Conservation (phyloP, 495 filamentous ascomycete genomes). For the Penicillium daleae region DNA sequence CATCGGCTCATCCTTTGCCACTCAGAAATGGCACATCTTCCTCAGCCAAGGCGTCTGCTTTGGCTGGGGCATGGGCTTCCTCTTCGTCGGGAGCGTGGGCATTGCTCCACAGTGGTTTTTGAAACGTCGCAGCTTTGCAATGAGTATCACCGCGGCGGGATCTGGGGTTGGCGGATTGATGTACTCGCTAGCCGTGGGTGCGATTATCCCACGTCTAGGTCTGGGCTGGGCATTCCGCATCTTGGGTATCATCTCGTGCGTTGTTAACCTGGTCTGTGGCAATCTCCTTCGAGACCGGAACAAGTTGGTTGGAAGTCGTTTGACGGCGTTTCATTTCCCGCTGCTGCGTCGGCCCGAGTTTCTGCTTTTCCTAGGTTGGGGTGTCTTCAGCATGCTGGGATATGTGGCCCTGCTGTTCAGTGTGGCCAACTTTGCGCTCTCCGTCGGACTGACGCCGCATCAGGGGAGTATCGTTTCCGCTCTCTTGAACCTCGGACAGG, state of each 20-base stretch:
- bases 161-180: constrained; percentile 76
- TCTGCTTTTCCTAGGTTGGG: constrained; percentile 67
- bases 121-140: constrained; percentile 69
- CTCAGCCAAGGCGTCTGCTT: constrained; percentile 78
- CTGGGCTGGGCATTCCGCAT: constrained; percentile 77
- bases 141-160: constrained; percentile 71
- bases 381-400: constrained; percentile 71
- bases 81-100: constrained; percentile 71
- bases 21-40: constrained; percentile 71
- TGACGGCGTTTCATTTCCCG: constrained; percentile 64
- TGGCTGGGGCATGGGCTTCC: constrained; percentile 75
- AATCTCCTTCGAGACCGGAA: constrained; percentile 73
- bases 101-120: constrained; percentile 82
- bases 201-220: constrained; percentile 63
- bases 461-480: constrained; percentile 75
- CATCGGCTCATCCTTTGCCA: constrained; percentile 70
- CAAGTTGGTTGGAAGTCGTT: constrained; percentile 63
- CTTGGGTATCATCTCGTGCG: constrained; percentile 66
- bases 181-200: constrained; percentile 53
- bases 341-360: constrained; percentile 66
- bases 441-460: constrained; percentile 64
- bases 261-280: constrained; percentile 63
- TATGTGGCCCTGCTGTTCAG: constrained; percentile 80
- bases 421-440: constrained; percentile 70
- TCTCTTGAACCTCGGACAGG: constrained; percentile 72